Evolutionary conservation across 2,329 filamentous ascomycete genomes (phyloP).

Genomic region (Cylindrodendrum hubeiense): DNA sequence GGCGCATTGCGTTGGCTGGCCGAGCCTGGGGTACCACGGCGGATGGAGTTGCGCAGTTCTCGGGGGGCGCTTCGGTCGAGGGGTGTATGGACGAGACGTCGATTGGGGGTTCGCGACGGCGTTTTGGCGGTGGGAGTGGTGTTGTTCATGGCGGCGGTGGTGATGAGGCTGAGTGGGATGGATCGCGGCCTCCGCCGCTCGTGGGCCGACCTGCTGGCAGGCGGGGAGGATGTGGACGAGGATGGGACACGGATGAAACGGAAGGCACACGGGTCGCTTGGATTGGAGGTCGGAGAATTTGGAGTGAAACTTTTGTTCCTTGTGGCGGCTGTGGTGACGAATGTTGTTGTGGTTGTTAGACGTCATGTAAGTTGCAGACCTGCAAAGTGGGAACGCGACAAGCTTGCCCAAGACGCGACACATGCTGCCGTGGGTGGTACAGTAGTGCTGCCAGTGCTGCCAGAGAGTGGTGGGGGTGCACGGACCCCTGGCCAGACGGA

Average conservation of each 20-base stretch:
- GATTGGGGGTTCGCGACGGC: constrained; percentile 45
- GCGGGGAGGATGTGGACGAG: neutral
- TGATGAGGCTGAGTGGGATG: constrained; percentile 26
- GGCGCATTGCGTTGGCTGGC: constrained; percentile 57
- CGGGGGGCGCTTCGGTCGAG: constrained; percentile 52
- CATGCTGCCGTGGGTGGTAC: neutral
- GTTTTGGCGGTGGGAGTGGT: constrained; percentile 31
- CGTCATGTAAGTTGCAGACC: constrained; percentile 14
- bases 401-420: constrained; percentile 24
- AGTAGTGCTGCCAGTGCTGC: neutral
- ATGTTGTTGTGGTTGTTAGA: constrained; percentile 1
- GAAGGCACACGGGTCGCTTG: neutral
- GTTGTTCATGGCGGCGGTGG: constrained; percentile 24
- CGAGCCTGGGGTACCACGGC: constrained; percentile 60
- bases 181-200: constrained; percentile 10
- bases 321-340: neutral
- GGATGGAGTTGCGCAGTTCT: constrained; percentile 53
- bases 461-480: constrained; percentile 20
- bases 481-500: neutral
- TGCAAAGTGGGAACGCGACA: constrained; percentile 25
- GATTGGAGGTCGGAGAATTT: neutral
- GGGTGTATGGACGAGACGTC: constrained; percentile 55
- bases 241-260: neutral
- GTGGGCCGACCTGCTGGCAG: neutral
- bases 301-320: neutral